These are phyloP conservation scores for Fragilariopsis cylindrus DNA, from an alignment of 108 stramenopile genomes.

Conservation along the genomic window DNA sequence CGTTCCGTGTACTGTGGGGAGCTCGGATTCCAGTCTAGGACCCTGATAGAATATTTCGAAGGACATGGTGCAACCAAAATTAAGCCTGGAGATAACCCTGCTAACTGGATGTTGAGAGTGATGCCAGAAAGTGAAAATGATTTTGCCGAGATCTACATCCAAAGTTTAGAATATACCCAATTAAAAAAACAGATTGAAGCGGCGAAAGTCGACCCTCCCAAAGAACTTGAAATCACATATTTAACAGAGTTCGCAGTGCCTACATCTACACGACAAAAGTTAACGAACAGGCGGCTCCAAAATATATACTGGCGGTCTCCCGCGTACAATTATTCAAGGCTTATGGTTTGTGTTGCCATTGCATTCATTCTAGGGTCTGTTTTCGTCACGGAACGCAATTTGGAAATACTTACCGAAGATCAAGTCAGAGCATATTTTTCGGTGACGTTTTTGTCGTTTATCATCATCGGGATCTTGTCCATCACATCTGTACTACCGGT, in stretches of 20 bases:
- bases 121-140: conserved; percentile 35
- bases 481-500: conserved; percentile 63
- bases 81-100: conserved; percentile 70
- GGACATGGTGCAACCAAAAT: conserved; percentile 52
- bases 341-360: conserved; percentile 54
- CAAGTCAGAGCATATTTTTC: conserved; percentile 40
- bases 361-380: conserved; percentile 65
- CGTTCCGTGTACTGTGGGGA: conserved; percentile 67
- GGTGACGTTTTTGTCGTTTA: conserved; percentile 50
- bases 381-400: conserved; percentile 41
- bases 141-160: conserved; percentile 43
- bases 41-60: conserved; percentile 66
- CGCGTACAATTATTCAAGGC: conserved; percentile 69
- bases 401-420: conserved; percentile 30
- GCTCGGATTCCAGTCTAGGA: conserved; percentile 50
- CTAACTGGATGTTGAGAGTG: conserved; percentile 69
- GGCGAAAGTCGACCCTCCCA: conserved; percentile 10
- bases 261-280: conserved; percentile 31
- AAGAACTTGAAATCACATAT: conserved; percentile 40
- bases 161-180: conserved; percentile 15
- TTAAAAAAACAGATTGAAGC: conserved; percentile 25
- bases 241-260: conserved; percentile 41
- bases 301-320: conserved; percentile 77
- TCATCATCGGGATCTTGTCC: conserved; percentile 64
- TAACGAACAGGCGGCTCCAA: conserved; percentile 39